Evolutionary conservation across 176 grass and related monocot species (phyloP).

Genomic region (Metroxylon sagu): DNA sequence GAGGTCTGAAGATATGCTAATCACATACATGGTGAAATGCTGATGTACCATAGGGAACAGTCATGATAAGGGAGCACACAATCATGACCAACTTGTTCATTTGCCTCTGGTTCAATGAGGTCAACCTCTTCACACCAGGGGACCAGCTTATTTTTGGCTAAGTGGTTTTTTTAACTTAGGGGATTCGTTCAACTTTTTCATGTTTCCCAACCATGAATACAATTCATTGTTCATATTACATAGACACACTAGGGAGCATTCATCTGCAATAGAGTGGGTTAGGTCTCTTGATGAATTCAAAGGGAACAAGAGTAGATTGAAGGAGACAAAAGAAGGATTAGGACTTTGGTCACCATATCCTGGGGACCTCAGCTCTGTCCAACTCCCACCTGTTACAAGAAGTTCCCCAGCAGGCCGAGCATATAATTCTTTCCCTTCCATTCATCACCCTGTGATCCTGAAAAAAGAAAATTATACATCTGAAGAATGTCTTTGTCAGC

Average conservation of each 20-base stretch:
- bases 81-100: constrained; percentile 64
- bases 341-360: constrained; percentile 80
- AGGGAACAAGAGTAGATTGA: constrained; percentile 50
- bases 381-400: constrained; percentile 60
- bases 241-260: constrained; percentile 82
- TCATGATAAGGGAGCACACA: constrained; percentile 88
- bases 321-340: constrained; percentile 71
- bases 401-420: constrained; percentile 61
- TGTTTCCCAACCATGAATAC: constrained; percentile 99
- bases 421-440: neutral
- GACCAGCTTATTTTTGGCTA: constrained; percentile 98
- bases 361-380: constrained; percentile 42
- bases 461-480: too few relatives aligned
- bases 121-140: constrained; percentile 84
- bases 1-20: too few relatives aligned
- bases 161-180: constrained; percentile 42
- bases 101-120: constrained; percentile 98
- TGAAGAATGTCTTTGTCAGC: too few relatives aligned
- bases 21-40: constrained; percentile 9
- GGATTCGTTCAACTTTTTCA: constrained; percentile 60
- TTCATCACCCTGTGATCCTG: too few relatives aligned
- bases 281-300: constrained; percentile 72
- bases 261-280: constrained; percentile 84
- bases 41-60: constrained; percentile 88
- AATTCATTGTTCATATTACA: constrained; percentile 91